Percentiles rank a stretch among this genome's conserved stretches.
Evolutionary conservation across 23 red algal genomes (phyloP).

Genomic region (Chondrus crispus): DNA sequence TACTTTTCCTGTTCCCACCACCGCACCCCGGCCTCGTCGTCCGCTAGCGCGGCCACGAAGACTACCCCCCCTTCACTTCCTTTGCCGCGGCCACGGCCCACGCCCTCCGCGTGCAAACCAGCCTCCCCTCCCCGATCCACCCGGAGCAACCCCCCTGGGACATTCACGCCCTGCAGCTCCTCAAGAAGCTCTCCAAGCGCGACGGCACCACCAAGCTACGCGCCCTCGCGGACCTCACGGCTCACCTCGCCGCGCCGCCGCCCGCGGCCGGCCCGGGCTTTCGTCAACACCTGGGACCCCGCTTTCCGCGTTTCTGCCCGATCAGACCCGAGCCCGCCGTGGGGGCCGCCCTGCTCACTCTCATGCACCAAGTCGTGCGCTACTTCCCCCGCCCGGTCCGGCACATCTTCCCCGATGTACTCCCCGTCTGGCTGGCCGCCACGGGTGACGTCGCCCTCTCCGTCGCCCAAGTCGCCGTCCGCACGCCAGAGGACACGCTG

Average conservation of each 20-base stretch:
- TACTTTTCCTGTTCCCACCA: no score
- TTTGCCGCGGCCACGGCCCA: conserved; percentile 67
- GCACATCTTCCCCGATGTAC: conserved; percentile 30
- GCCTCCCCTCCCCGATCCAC: background rate
- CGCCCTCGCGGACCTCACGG: conserved; percentile 40
- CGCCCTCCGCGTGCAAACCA: background rate
- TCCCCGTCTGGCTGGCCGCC: conserved; percentile 41
- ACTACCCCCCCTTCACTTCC: conserved; percentile 48
- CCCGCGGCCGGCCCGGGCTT: background rate
- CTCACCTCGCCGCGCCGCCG: conserved; percentile 2
- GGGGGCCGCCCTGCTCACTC: conserved; percentile 7
- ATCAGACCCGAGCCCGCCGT: conserved; percentile 6
- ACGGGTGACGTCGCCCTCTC: conserved; percentile 22
- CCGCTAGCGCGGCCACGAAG: no score
- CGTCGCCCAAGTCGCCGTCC: conserved; percentile 1
- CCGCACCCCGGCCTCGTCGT: no score
- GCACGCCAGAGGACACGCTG: conserved; percentile 5
- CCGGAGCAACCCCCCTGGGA: conserved; percentile 54
- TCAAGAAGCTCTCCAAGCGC: conserved; percentile 55
- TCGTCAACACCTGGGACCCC: conserved; percentile 39
- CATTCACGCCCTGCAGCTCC: conserved; percentile 1
- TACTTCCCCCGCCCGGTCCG: conserved; percentile 22
- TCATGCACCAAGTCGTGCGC: conserved; percentile 29
- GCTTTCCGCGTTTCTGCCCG: background rate
- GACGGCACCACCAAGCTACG: conserved; percentile 41